phyloP scores from a whole-genome alignment of 169 alveolate species.

The Cryptosporidium viatorum region DNA sequence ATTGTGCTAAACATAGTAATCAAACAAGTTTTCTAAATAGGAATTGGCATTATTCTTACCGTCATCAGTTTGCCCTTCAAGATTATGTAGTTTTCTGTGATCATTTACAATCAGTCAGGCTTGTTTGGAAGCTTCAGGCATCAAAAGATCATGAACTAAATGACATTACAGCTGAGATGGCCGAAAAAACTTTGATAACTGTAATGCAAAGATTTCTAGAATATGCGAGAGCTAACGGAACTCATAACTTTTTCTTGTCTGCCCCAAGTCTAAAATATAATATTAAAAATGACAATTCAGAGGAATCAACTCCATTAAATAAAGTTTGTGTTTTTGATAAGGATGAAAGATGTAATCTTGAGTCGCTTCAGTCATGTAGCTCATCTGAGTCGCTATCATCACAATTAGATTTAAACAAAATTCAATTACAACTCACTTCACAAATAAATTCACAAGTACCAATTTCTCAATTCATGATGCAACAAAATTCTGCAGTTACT shows the following conservation, averaged over 20 bases:
- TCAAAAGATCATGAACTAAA: slow-evolving; percentile 22
- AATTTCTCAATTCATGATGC: slow-evolving; percentile 38
- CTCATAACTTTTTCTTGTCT: slow-evolving; percentile 8
- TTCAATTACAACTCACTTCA: slow-evolving; percentile 30
- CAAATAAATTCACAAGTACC: slow-evolving; percentile 26
- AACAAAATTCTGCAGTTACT: slow-evolving; percentile 18
- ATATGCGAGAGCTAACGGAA: slow-evolving; percentile 46
- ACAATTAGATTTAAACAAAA: slow-evolving; percentile 39
- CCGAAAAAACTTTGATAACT: slow-evolving; percentile 54
- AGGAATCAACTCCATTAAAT: slow-evolving; percentile 46
- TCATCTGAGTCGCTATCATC: slow-evolving; percentile 54
- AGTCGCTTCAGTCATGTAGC: slow-evolving; percentile 9
- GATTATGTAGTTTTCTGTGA: slow-evolving; percentile 70
- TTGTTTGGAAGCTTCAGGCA: slow-evolving; percentile 54
- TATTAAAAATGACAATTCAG: slow-evolving; percentile 13
- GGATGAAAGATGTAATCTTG: slow-evolving; percentile 20
- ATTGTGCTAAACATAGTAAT: slow-evolving; percentile 73
- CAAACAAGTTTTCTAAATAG: slow-evolving; percentile 68
- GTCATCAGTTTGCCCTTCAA: slow-evolving; percentile 73
- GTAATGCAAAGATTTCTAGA: slow-evolving; percentile 73
- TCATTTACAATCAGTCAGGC: slow-evolving; percentile 63
- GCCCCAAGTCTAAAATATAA: background rate
- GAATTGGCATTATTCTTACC: slow-evolving; percentile 72
- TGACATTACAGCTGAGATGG: slow-evolving; percentile 62
- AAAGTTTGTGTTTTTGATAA: background rate